These are phyloP conservation scores for Rhodotorula sphaerocarpa DNA, from an alignment of 768 basidiomycete species.

Conservation along the genomic window DNA sequence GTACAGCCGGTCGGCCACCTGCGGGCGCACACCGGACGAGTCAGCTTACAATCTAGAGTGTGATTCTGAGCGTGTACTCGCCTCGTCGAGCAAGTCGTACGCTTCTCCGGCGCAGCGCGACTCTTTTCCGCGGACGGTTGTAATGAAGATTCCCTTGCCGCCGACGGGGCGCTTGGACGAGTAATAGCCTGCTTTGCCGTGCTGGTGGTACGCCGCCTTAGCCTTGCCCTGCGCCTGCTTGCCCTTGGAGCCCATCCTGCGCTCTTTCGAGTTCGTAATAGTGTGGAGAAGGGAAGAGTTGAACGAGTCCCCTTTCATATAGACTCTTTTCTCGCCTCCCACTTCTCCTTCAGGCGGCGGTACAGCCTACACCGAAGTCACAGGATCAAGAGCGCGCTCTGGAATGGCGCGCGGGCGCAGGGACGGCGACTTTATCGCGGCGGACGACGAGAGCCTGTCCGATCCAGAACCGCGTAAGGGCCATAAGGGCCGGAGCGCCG, in stretches of 20 bases:
- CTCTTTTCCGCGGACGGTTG: slow-evolving; percentile 30
- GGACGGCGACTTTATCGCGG: slow-evolving; percentile 10
- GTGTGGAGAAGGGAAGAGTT: too few species aligned
- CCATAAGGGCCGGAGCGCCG: slow-evolving; percentile 15
- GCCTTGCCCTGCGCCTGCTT: neutral
- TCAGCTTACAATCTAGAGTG: too few species aligned
- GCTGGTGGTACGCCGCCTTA: neutral
- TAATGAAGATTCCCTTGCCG: slow-evolving; percentile 32
- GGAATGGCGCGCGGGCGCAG: too few species aligned
- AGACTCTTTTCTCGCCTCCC: neutral
- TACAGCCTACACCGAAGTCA: neutral
- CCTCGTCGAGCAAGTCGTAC: slow-evolving; percentile 32
- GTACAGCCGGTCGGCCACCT: slow-evolving; percentile 33
- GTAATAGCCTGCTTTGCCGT: too few species aligned
- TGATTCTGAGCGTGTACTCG: too few species aligned
- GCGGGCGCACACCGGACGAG: neutral
- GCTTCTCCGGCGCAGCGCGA: slow-evolving; percentile 17
- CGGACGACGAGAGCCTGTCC: neutral
- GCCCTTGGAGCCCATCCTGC: slow-evolving; percentile 1
- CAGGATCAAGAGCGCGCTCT: too few species aligned
- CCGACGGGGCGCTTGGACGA: slow-evolving; percentile 29
- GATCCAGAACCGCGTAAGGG: slow-evolving; percentile 10
- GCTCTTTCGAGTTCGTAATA: too few species aligned
- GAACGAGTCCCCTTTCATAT: too few species aligned
- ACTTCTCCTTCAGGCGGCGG: too few species aligned